These are phyloP conservation scores for Bruguiera sexangula DNA, from an alignment of 345 rosid genomes.

Conservation along the genomic window DNA sequence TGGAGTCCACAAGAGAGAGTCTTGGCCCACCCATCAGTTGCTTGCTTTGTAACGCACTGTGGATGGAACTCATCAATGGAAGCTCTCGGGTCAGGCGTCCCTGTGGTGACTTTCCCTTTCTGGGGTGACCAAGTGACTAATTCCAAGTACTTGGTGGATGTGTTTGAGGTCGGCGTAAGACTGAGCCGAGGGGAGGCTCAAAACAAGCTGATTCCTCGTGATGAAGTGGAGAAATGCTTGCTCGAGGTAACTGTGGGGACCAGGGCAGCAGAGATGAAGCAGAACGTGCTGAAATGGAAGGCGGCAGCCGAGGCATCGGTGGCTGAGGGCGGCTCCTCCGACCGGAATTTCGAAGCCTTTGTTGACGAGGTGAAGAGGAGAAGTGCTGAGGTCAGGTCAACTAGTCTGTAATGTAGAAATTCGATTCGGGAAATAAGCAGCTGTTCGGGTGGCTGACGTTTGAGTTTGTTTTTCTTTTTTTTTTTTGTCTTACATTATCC, in stretches of 20 bases:
- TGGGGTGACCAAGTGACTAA: slow-evolving; percentile 87
- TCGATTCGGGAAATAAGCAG: no score
- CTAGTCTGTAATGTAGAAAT: background rate
- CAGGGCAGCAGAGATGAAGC: slow-evolving; percentile 50
- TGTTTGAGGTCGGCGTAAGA: slow-evolving; percentile 56
- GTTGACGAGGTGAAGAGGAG: slow-evolving; percentile 50
- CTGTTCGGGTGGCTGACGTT: no score
- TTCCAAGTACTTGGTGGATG: slow-evolving; percentile 61
- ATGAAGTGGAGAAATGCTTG: slow-evolving; percentile 63
- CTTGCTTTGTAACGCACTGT: slow-evolving; percentile 74
- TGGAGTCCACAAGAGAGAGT: slow-evolving; percentile 88
- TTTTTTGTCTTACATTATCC: no score
- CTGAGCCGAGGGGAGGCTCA: slow-evolving; percentile 65
- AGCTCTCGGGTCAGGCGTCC: slow-evolving; percentile 56
- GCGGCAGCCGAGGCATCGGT: slow-evolving; percentile 61
- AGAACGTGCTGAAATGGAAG: slow-evolving; percentile 65
- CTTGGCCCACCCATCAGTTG: slow-evolving; percentile 56
- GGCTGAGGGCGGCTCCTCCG: slow-evolving; percentile 69
- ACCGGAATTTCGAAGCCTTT: slow-evolving; percentile 52
- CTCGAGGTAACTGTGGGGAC: slow-evolving; percentile 48
- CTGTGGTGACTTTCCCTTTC: slow-evolving; percentile 63
- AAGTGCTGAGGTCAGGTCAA: slow-evolving; percentile 10
- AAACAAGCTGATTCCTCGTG: slow-evolving; percentile 48
- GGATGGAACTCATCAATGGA: slow-evolving; percentile 94
- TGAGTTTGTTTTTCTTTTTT: no score